A percentile compares a stretch with the other conserved stretches of the same genome.
These are phyloP conservation scores for Cordyceps militaris DNA, from an alignment of 2,329 filamentous ascomycete species.

Conservation along the genomic window DNA sequence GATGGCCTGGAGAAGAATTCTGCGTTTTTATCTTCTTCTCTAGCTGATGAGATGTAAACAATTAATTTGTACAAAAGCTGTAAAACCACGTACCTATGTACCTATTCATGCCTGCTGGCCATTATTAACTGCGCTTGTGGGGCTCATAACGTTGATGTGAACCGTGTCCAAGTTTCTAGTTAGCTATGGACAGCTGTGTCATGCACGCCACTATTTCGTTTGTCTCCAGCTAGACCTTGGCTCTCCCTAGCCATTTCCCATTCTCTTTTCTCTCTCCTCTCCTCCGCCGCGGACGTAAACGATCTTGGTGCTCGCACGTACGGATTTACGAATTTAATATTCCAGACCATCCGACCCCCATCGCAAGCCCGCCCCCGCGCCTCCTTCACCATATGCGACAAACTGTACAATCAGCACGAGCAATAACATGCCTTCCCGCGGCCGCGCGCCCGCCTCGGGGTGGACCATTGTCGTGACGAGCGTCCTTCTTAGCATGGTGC, in stretches of 20 bases:
- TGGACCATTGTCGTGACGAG: slow-evolving; percentile 13
- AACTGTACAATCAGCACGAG: slow-evolving; percentile 17
- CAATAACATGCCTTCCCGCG: slow-evolving; percentile 21
- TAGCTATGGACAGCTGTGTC: slow-evolving; percentile 9
- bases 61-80: too few species aligned
- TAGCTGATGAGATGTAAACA: too few species aligned
- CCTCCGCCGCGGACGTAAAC: too few species aligned
- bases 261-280: neutral
- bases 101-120: too few species aligned
- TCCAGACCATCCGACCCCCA: too few species aligned
- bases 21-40: too few species aligned
- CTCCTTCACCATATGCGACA: slow-evolving; percentile 17
- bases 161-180: neutral
- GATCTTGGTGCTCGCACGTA: too few species aligned
- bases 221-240: neutral
- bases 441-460: slow-evolving; percentile 21
- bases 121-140: too few species aligned
- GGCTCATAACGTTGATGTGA: slow-evolving; percentile 1
- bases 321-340: too few species aligned
- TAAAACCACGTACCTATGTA: too few species aligned
- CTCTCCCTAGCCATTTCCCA: neutral
- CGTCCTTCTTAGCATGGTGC: slow-evolving; percentile 21
- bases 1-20: too few species aligned
- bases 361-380: too few species aligned
- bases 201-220: neutral